Conservation (phyloP, 2,329 filamentous ascomycete species). For the Alternaria atra region DNA sequence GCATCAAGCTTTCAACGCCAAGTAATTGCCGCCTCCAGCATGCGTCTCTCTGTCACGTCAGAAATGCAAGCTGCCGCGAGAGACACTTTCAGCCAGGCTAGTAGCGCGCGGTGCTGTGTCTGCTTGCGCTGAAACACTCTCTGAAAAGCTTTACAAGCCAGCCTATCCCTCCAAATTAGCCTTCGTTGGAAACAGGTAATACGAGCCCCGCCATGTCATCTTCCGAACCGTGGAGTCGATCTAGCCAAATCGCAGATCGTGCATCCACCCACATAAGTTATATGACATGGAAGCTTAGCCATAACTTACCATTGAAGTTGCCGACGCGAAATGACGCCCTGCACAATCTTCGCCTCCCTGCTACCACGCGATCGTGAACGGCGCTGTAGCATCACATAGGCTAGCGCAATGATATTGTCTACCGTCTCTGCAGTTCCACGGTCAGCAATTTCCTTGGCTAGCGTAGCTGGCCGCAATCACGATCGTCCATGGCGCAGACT, state of each 20-base stretch:
- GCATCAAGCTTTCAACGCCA: constrained; percentile 17
- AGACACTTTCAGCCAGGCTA: constrained; percentile 70
- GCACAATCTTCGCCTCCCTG: constrained; percentile 37
- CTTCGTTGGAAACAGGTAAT: constrained; percentile 11
- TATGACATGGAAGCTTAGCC: constrained; percentile 40
- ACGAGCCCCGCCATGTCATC: constrained; percentile 31
- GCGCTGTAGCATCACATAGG: constrained; percentile 70
- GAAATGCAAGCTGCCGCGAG: constrained; percentile 41
- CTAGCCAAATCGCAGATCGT: constrained; percentile 18
- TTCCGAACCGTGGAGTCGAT: constrained; percentile 23
- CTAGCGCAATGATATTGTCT: constrained; percentile 70
- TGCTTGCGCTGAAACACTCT: constrained; percentile 75
- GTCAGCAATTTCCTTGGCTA: constrained; percentile 28
- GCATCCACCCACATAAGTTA: constrained; percentile 23
- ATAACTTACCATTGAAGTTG: constrained; percentile 70
- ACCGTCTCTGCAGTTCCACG: constrained; percentile 65
- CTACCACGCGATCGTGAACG: constrained; percentile 53
- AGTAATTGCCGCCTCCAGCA: constrained; percentile 39
- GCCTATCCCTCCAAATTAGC: constrained; percentile 56
- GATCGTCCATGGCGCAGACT: constrained; percentile 27
- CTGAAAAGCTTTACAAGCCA: constrained; percentile 75
- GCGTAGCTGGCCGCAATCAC: constrained; percentile 14
- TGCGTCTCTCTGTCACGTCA: constrained; percentile 37
- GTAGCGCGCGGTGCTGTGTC: constrained; percentile 69
- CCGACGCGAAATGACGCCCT: constrained; percentile 63